Evolutionary conservation across 2,329 filamentous ascomycete species (phyloP).

Genomic region (Cladosporium sp.): DNA sequence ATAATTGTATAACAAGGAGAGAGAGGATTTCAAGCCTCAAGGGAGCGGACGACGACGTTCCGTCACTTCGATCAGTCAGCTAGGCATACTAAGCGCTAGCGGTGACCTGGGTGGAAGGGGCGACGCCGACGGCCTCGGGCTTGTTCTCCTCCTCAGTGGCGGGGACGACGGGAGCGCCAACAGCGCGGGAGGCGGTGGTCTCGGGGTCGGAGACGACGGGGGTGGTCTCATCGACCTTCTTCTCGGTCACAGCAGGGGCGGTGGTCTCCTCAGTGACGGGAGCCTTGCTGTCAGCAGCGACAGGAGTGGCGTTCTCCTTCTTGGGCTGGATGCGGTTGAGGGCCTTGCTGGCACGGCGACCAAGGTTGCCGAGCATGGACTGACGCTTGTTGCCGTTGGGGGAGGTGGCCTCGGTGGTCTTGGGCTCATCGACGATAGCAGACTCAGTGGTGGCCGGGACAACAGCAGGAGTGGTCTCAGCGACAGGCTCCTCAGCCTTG

Average conservation of each 20-base stretch:
- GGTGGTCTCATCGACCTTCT: conserved; percentile 27
- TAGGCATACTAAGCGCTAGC: conserved; percentile 23
- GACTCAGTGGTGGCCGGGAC: conserved; percentile 27
- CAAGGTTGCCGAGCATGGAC: conserved; percentile 37
- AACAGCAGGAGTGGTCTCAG: conserved; percentile 27
- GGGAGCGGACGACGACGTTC: conserved; percentile 9
- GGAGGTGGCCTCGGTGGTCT: conserved; percentile 29
- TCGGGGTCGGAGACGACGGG: conserved; percentile 30
- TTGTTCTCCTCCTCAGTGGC: conserved; percentile 22
- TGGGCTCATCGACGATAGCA: conserved; percentile 14
- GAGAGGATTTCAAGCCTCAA: not conserved
- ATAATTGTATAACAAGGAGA: not conserved
- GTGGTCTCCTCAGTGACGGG: conserved; percentile 25
- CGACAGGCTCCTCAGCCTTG: conserved; percentile 29
- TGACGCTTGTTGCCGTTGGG: conserved; percentile 35
- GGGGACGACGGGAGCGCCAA: conserved; percentile 20
- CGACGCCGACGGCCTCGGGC: conserved; percentile 21
- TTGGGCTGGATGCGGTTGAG: conserved; percentile 37
- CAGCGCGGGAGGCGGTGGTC: conserved; percentile 24
- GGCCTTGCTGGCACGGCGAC: conserved; percentile 40
- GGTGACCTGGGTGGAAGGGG: conserved; percentile 14
- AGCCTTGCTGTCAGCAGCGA: conserved; percentile 26
- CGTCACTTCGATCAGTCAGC: not conserved
- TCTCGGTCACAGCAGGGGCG: conserved; percentile 21
- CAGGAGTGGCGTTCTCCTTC: conserved; percentile 33